Base-by-base conservation (phyloP, 164 flowering plant species). In the Stephania cephalantha region DNA sequence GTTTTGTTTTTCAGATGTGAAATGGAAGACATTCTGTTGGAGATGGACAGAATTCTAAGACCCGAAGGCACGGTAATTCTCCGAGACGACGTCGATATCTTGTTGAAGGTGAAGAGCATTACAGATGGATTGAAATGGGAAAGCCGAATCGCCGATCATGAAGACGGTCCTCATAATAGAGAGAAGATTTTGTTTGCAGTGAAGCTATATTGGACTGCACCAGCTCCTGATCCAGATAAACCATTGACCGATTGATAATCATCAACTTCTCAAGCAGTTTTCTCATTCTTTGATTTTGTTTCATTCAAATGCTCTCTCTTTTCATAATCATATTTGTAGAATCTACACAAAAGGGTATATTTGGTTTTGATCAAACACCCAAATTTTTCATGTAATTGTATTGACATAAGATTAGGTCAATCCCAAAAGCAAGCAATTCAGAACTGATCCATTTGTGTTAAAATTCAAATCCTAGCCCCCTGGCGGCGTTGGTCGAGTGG, bases 1-100 rank as follows among this genome's bases (percentile, higher is more conserved):
- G 9, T 9, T 10, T 61, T 67, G 17, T 73, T 69, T 75, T 48
- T 58, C 87, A 91, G 97, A 71, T 93, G 98, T 64, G 86, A 88
- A 72, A 79, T 84, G 84, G 91, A 82, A 65, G 91, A 89, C 53
- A 89, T 93, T 52, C 73, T 93, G 77, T 58, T 93, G 66, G 98
- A 93, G 76, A 93, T 93, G 94, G 98, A 93, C 71, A 83, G 98
- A 77, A 86, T 94, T 17, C 64, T 93, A 25, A 72, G 98, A 72
- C 97, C 97, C 0, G 86, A 86, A 78, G 98, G 97, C 0, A 80
- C 87, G 6, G 85, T 90, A 20, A 88, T 93, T 11, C 76, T 91
- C 46, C 74, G 98, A 42, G 98, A 93, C 46, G 96, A 91, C 58
- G 88, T 90, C 0, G 98, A 94, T 78, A 46, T 87, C 2, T 73